Base-by-base conservation (phyloP, 495 filamentous ascomycete genomes). In the Penicillium psychrofluorescens region DNA sequence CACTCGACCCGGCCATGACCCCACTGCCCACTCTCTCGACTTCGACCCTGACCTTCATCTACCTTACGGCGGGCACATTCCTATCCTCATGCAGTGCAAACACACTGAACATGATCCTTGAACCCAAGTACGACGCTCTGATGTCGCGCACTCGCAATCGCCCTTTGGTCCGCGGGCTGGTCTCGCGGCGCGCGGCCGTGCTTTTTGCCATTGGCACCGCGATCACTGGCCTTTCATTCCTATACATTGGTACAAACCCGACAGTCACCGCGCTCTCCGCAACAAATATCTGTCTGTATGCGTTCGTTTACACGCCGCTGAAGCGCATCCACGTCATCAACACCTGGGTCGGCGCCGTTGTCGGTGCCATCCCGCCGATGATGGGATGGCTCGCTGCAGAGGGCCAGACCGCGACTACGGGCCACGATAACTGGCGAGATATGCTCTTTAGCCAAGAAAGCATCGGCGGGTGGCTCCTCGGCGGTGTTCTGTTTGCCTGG, bases 321-420 rank as follows among this genome's bases (percentile, higher is more conserved):
- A 98, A 98, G 60, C 80, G 90, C 1, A 64, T 97, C 0, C 85
- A 83, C 16, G 87, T 86, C 6, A 61, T 90, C 36, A 98, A 98
- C 58, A 98, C 92, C 0, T 98, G 92, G 92, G 83, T 89, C 8
- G 92, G 92, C 27, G 92, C 92, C 10, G 46, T 98, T 2, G 88
- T 98, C 0, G 92, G 92, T 38, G 90, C 84, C 1, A 95, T 98
- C 36, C 92, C 92, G 0, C 92, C 92, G 5, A 58, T 98, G 38
- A 98, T 98, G 92, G 92, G 92, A 55, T 98, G 92, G 92, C 83
- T 91, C 11, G 92, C 92, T 0, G 92, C 90, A 2, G 86, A 86
- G 0, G 90, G 89, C 36, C 87, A 95, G 64, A 84, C 77, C 35
- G 88, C 90, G n/a, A 71, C 71, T 10, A 84, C 82, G 0, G 81